Evolutionary conservation across 2,329 filamentous ascomycete species (phyloP).

Genomic region (Sclerotinia subarctica): DNA sequence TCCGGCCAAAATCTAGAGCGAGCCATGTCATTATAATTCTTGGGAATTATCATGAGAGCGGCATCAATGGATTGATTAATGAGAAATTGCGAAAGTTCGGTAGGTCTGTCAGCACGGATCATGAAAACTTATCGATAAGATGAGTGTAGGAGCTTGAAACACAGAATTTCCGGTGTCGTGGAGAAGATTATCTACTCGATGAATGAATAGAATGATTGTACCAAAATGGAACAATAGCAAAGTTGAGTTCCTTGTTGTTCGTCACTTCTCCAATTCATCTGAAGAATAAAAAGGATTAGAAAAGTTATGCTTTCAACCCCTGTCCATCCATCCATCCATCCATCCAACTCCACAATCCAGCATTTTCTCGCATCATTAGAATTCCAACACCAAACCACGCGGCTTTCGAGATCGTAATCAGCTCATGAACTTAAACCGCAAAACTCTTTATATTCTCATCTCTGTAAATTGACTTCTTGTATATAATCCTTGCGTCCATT

Average conservation of each 20-base stretch:
- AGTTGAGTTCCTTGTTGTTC: not conserved
- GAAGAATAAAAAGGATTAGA: not conserved
- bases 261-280: not conserved
- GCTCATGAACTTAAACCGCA: not conserved
- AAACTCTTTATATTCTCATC: not conserved
- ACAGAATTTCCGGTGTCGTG: not conserved
- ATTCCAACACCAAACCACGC: not conserved
- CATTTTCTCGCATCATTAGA: not conserved
- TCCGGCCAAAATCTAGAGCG: not conserved
- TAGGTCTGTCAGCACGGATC: not conserved
- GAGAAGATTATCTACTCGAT: not conserved
- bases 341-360: conserved; percentile 1
- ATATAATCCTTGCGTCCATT: not conserved
- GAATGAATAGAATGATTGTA: not conserved
- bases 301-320: not conserved
- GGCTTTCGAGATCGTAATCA: not conserved
- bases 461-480: not conserved
- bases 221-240: conserved; percentile 10
- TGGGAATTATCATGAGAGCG: not conserved
- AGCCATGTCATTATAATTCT: not conserved
- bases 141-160: not conserved
- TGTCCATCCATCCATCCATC: not conserved
- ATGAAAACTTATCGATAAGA: not conserved
- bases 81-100: not conserved
- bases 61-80: conserved; percentile 1